These are phyloP conservation scores for Pisolithus orientalis DNA, from an alignment of 768 basidiomycete species.

Conservation along the genomic window DNA sequence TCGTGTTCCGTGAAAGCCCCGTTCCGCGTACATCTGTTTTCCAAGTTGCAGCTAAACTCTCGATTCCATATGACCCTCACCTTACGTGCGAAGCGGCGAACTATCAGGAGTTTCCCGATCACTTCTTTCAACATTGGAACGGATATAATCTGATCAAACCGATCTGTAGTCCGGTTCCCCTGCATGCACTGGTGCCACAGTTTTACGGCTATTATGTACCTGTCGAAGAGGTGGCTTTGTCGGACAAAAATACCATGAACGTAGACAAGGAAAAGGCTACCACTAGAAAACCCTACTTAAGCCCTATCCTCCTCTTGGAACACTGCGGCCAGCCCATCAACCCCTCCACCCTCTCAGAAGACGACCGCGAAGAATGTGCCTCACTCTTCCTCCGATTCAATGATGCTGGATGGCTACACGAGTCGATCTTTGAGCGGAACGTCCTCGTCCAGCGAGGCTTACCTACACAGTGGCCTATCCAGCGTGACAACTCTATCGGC, in stretches of 20 bases:
- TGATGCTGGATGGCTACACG: constrained; percentile 31
- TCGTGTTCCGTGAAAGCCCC: accelerated
- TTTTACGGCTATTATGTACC: constrained; percentile 57
- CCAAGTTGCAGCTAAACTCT: constrained; percentile 41
- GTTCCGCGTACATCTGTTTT: constrained; percentile 30
- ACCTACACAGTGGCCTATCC: constrained; percentile 22
- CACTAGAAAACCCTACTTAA: constrained; percentile 13
- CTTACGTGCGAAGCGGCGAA: constrained; percentile 25
- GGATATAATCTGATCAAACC: constrained; percentile 20
- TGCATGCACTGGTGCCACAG: constrained; percentile 50
- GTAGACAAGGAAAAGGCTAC: too few species aligned
- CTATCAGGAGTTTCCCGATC: constrained; percentile 23
- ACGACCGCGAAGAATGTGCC: constrained; percentile 36
- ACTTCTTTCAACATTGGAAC: constrained; percentile 20
- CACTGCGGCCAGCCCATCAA: constrained; percentile 37
- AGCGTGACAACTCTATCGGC: neutral
- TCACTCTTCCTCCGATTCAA: constrained; percentile 39
- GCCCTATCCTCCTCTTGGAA: constrained; percentile 42
- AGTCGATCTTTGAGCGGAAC: constrained; percentile 38
- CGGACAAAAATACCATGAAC: too few species aligned
- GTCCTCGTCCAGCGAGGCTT: constrained; percentile 39
- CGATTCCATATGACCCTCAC: constrained; percentile 31
- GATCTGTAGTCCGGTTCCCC: constrained; percentile 38
- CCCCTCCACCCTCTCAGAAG: constrained; percentile 22
- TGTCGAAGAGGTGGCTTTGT: constrained; percentile 3